phyloP scores from a whole-genome alignment of 2,329 filamentous ascomycete species.

The Aspergillus vadensis region DNA sequence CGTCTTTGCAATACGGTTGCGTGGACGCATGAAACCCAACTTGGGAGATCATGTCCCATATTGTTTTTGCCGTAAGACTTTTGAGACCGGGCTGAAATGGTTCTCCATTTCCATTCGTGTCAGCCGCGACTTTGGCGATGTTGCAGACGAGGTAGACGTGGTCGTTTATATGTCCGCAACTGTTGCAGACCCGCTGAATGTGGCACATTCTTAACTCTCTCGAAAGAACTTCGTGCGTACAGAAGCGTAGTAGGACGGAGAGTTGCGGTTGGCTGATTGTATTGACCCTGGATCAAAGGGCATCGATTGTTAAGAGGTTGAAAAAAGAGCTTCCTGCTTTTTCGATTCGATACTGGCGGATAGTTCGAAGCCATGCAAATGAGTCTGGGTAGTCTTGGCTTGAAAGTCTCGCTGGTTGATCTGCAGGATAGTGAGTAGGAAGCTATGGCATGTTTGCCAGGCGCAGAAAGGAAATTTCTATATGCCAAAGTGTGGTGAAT shows the following conservation, averaged over 20 bases:
- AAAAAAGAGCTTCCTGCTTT: neutral
- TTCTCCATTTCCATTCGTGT: neutral
- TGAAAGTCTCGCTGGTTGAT: neutral
- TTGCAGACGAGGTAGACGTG: constrained; percentile 24
- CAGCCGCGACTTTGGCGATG: constrained; percentile 14
- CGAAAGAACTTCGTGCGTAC: neutral
- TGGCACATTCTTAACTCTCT: constrained; percentile 20
- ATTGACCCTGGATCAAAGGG: neutral
- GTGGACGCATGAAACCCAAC: constrained; percentile 20
- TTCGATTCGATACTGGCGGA: neutral
- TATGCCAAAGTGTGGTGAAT: neutral
- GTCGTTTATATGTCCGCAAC: constrained; percentile 27
- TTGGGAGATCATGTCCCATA: constrained; percentile 8
- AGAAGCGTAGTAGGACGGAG: neutral
- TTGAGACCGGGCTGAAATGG: neutral
- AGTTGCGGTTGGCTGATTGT: neutral
- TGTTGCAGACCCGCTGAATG: constrained; percentile 25
- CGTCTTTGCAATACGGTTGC: constrained; percentile 21
- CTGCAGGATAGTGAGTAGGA: neutral
- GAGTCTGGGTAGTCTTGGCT: no score
- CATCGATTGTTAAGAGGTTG: neutral
- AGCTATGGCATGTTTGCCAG: neutral
- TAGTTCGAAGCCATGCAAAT: no score
- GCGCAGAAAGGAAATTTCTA: neutral
- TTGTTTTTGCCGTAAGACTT: neutral